Percentiles rank a stretch among this genome's conserved stretches.
phyloP scores from a whole-genome alignment of 2,329 filamentous ascomycete species.

The Colletotrichum sp. region DNA sequence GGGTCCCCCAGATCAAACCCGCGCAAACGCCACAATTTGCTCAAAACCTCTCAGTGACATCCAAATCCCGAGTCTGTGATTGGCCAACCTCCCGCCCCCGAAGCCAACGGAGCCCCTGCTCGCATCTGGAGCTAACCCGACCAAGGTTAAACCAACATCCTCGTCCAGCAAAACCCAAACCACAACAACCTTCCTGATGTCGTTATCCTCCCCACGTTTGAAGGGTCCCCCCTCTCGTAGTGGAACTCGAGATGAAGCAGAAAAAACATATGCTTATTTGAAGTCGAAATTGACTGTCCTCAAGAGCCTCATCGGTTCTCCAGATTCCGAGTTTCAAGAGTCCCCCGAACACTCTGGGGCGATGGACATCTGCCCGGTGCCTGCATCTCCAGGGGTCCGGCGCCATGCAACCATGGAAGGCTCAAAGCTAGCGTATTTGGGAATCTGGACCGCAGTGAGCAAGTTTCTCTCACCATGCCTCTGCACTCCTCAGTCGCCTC shows the following conservation, averaged over 20 bases:
- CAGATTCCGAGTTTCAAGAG: neutral
- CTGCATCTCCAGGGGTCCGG: neutral
- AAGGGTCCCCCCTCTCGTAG: neutral
- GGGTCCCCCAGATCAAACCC: neutral
- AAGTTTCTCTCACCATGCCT: neutral
- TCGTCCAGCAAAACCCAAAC: neutral
- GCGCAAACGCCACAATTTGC: conserved; percentile 46
- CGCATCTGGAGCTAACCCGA: conserved; percentile 15
- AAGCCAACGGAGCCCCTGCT: conserved; percentile 1
- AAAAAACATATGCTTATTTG: neutral
- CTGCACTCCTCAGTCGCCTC: neutral
- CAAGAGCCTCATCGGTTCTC: neutral
- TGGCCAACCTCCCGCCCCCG: neutral
- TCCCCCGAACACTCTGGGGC: neutral
- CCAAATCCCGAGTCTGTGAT: neutral
- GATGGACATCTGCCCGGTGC: neutral
- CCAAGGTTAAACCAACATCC: conserved; percentile 11
- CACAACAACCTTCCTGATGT: neutral
- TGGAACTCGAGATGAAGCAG: neutral
- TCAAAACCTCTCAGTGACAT: conserved; percentile 49
- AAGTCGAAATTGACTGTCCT: neutral
- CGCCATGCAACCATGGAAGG: neutral
- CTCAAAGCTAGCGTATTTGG: neutral
- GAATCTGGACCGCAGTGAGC: neutral
- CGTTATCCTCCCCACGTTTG: neutral